A percentile compares a stretch with the other conserved stretches of the same genome.
Conservation (phyloP, 208 protist genomes). For the Acanthamoeba healyi region DNA sequence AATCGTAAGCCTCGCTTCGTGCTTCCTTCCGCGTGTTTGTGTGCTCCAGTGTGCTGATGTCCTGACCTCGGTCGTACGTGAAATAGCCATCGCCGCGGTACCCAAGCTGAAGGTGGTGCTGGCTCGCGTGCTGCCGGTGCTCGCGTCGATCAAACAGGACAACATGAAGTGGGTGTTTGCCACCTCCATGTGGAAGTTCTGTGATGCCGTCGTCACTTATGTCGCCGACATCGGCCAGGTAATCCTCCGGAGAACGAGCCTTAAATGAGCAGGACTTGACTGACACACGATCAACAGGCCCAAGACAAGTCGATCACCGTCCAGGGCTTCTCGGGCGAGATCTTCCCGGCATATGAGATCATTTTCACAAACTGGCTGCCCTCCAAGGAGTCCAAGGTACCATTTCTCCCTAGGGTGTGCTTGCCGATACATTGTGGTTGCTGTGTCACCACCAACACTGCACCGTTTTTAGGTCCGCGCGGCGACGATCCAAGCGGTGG, state of each 20-base stretch:
- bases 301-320: slow-evolving; percentile 74
- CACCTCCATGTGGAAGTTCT: slow-evolving; percentile 81
- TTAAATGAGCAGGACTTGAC: no score
- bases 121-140: slow-evolving; percentile 79
- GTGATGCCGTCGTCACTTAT: slow-evolving; percentile 81
- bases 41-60: not conserved
- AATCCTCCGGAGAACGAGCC: no score
- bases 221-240: slow-evolving; percentile 78
- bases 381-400: slow-evolving; percentile 60
- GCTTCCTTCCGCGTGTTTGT: not conserved
- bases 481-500: slow-evolving; percentile 80
- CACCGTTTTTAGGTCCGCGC: slow-evolving; percentile 75
- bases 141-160: slow-evolving; percentile 84
- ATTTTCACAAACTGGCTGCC: slow-evolving; percentile 85
- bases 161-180: slow-evolving; percentile 88
- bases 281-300: not conserved
- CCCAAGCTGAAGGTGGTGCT: slow-evolving; percentile 81
- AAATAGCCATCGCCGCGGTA: slow-evolving; percentile 78
- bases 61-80: not conserved
- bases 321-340: slow-evolving; percentile 72
- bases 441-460: no score
- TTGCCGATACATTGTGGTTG: no score
- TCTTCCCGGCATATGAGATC: slow-evolving; percentile 83
- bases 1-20: slow-evolving; percentile 61
- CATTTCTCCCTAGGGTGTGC: no score